These are phyloP conservation scores for Fusarium praegraminearum DNA, from an alignment of 2,329 filamentous ascomycete genomes.

Conservation along the genomic window DNA sequence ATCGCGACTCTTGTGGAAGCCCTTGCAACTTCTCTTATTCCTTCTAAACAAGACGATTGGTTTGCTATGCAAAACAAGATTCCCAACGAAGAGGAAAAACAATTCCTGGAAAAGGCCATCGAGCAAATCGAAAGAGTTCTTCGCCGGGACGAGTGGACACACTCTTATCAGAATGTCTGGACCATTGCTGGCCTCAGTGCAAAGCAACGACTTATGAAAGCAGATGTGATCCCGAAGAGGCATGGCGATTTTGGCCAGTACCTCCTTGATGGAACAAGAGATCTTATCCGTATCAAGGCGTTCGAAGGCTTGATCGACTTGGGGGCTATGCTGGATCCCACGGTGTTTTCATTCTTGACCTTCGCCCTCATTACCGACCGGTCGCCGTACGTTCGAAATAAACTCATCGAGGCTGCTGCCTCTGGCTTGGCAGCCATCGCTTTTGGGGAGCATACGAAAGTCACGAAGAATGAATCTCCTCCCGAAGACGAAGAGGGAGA, in stretches of 20 bases:
- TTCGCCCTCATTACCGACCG: constrained; percentile 70
- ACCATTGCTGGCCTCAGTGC: constrained; percentile 72
- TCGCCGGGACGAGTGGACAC: constrained; percentile 75
- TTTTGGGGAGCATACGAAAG: constrained; percentile 69
- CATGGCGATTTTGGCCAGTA: constrained; percentile 72
- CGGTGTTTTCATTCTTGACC: constrained; percentile 68
- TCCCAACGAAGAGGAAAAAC: constrained; percentile 59
- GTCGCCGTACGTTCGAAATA: constrained; percentile 72
- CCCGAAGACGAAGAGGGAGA: constrained; percentile 53
- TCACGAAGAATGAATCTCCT: constrained; percentile 55
- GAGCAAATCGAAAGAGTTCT: constrained; percentile 75
- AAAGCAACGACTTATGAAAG: constrained; percentile 72
- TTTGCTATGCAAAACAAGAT: constrained; percentile 60
- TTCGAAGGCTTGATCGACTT: constrained; percentile 74
- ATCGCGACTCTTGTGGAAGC: constrained; percentile 80
- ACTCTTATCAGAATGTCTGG: constrained; percentile 76
- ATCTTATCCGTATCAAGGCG: constrained; percentile 73
- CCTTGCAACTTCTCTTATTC: constrained; percentile 69
- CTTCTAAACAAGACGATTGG: constrained; percentile 60
- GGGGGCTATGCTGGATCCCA: constrained; percentile 67
- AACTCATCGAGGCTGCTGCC: constrained; percentile 69
- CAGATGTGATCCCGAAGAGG: constrained; percentile 67
- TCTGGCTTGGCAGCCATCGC: constrained; percentile 72
- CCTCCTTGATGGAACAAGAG: constrained; percentile 71
- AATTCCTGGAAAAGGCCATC: constrained; percentile 65